Evolutionary conservation across 208 protist species (phyloP).

Genomic region (Acanthamoeba healyi): DNA sequence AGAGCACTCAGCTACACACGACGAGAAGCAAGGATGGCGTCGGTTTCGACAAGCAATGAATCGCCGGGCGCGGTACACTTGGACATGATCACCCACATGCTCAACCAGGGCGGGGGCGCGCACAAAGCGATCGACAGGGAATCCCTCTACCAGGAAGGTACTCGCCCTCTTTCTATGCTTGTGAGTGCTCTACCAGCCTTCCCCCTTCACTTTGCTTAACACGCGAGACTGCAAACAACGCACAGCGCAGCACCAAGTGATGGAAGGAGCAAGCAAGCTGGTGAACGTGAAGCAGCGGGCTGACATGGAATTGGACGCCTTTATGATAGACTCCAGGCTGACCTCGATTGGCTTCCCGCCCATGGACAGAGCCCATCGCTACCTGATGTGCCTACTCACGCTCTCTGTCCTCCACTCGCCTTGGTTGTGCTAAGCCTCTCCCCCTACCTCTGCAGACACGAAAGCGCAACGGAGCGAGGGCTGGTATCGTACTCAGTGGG

Average conservation of each 20-base stretch:
- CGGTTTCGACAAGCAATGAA: too few species aligned
- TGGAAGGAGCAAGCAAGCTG: not conserved
- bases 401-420: not conserved
- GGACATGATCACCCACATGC: not conserved
- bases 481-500: not conserved
- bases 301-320: not conserved
- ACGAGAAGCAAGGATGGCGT: too few species aligned
- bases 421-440: not conserved
- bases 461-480: not conserved
- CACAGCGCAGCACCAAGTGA: too few species aligned
- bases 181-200: too few species aligned
- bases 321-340: not conserved
- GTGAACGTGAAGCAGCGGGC: not conserved
- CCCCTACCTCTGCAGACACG: too few species aligned
- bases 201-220: too few species aligned
- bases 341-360: not conserved
- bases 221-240: too few species aligned
- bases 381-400: slow-evolving; percentile 12
- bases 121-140: slow-evolving; percentile 1
- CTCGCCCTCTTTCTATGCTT: not conserved
- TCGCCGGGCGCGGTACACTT: too few species aligned
- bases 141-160: not conserved
- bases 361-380: slow-evolving; percentile 7
- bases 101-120: not conserved
- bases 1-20: too few species aligned